Percentiles rank a stretch among this genome's conserved stretches.
phyloP scores from a whole-genome alignment of 2,329 filamentous ascomycete genomes.

The Aspergillus fumigatiaffinis region DNA sequence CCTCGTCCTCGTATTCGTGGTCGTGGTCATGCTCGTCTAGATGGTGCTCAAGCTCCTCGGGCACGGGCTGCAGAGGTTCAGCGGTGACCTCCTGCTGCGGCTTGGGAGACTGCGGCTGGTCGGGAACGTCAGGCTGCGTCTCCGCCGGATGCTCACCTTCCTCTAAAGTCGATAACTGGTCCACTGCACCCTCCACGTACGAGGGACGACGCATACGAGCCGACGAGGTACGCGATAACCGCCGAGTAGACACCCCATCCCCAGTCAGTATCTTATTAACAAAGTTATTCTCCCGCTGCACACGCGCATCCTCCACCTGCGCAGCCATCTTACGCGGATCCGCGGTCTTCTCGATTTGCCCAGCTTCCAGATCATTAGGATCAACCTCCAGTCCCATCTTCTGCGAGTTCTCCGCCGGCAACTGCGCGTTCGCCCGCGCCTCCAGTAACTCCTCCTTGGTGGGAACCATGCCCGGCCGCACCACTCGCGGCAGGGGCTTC shows the following conservation, averaged over 20 bases:
- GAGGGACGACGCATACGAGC: constrained; percentile 19
- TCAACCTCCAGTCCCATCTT: constrained; percentile 35
- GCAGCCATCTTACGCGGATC: constrained; percentile 42
- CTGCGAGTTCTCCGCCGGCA: constrained; percentile 30
- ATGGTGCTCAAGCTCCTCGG: constrained; percentile 11
- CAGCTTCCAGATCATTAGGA: constrained; percentile 42
- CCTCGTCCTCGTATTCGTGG: constrained; percentile 5
- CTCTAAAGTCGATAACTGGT: constrained; percentile 21
- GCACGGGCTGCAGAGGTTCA: constrained; percentile 18
- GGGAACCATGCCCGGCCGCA: constrained; percentile 52
- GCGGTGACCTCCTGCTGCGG: constrained; percentile 9
- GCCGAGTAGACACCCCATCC: constrained; percentile 17
- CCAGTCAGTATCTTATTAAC: constrained; percentile 33
- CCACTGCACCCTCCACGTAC: constrained; percentile 8
- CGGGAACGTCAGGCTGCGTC: constrained; percentile 4
- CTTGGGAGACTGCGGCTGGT: background rate
- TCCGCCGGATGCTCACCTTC: constrained; percentile 19
- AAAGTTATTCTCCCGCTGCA: constrained; percentile 39
- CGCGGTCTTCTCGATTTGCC: constrained; percentile 35
- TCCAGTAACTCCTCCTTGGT: constrained; percentile 38
- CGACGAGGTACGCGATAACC: constrained; percentile 24
- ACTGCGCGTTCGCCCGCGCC: constrained; percentile 25
- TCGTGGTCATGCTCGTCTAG: background rate
- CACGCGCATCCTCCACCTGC: constrained; percentile 42
- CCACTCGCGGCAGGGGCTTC: constrained; percentile 52